Evolutionary conservation across 805 yeast species (phyloP), one percentile per base, ranked within the genome.

Genomic region (Candida nitratophila): DNA sequence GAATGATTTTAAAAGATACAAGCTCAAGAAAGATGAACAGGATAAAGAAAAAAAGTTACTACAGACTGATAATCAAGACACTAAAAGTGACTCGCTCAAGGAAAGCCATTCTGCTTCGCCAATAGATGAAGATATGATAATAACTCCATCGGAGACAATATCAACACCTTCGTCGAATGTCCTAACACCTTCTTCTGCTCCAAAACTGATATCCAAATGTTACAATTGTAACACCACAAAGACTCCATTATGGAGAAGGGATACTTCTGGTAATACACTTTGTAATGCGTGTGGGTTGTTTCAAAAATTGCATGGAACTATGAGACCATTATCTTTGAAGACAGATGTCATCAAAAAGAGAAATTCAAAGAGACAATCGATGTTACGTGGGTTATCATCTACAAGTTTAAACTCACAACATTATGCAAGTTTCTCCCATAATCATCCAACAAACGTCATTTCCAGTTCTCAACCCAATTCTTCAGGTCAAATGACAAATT

Each of bases 261-360:
- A 78, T 53, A 72, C 79, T 7, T 66, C 61, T 24, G 84, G 84
- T 1, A 74, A 77, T 47, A 77, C 83, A 3, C 63, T 79, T 5
- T 79, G 84, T 55, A 79, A 79, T 54, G 84, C 84, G 0, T 79
- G 84, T 63, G 84, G 84, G 0, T 62, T 79, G 20, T 79, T 78
- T 53, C 69, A 73, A 43, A 78, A 78, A 52, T 59, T 79, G 17
- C 84, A 79, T 52, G 84, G 84, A 16, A 75, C 83, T 3, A 76
- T 76, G 56, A 60, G 84, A 42, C 84, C 84, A 1, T 60, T 79
- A 21, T 72, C 81, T 21, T 61, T 76, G 44, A 76, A 76, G 47
- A 76, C 79, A 0, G 82, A 76, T 49, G 73, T 75, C 12, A 79
- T 79, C 42, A 77, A 75, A 45, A 79, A 78, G 57, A 62, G 84